Conservation (phyloP, 768 basidiomycete species). For the Leccinum arenicola region DNA sequence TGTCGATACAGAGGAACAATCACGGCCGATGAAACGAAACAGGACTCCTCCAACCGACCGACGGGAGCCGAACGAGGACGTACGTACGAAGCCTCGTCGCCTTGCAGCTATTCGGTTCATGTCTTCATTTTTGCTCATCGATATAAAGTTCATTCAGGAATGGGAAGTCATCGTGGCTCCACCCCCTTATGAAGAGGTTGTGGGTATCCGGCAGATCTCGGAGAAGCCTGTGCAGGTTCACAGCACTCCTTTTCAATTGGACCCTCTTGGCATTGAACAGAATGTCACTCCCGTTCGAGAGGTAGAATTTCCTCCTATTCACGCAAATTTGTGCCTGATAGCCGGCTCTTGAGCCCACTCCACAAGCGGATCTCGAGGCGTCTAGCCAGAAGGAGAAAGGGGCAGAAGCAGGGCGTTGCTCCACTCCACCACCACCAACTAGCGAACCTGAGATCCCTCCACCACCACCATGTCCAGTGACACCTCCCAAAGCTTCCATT, state of each 20-base stretch:
- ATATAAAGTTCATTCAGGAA: constrained; percentile 24
- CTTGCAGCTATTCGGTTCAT: background rate
- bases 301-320: constrained; percentile 12
- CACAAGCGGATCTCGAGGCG: background rate
- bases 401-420: constrained; percentile 4
- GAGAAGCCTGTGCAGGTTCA: constrained; percentile 13
- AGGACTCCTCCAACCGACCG: constrained; percentile 41
- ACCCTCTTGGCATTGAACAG: constrained; percentile 1
- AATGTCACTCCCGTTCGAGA: constrained; percentile 7
- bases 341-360: constrained; percentile 12
- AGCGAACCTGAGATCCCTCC: constrained; percentile 9
- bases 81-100: constrained; percentile 12
- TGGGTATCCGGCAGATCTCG: constrained; percentile 5
- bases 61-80: constrained; percentile 27
- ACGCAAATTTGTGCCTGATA: constrained; percentile 8
- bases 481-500: constrained; percentile 12
- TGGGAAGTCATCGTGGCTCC: constrained; percentile 34
- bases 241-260: background rate
- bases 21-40: constrained; percentile 34
- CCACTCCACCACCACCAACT: constrained; percentile 9
- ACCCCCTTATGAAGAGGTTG: constrained; percentile 26
- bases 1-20: constrained; percentile 30
- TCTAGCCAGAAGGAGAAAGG: constrained; percentile 12
- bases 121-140: constrained; percentile 20
- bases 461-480: constrained; percentile 9